phyloP scores from a whole-genome alignment of 768 basidiomycete genomes.

The Tulasnella sp. region DNA sequence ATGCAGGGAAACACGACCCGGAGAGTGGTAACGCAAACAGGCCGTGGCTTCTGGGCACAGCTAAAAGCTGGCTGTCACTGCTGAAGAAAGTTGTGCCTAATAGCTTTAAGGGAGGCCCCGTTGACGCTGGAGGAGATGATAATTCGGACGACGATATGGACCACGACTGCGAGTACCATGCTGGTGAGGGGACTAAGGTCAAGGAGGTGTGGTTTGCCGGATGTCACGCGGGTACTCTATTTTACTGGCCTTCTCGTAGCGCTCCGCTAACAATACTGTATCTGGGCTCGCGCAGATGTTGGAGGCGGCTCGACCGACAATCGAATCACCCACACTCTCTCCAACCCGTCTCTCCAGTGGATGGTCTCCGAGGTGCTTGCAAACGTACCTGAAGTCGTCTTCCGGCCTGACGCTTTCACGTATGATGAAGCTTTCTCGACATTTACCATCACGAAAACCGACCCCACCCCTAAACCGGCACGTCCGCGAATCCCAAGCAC shows the following conservation, averaged over 20 bases:
- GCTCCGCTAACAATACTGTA: background rate
- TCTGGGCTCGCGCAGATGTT: constrained; percentile 30
- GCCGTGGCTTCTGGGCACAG: background rate
- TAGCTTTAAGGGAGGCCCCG: too few relatives aligned
- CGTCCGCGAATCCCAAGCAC: constrained; percentile 17
- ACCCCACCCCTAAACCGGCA: background rate
- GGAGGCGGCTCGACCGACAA: constrained; percentile 32
- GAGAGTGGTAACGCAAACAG: background rate
- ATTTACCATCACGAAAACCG: background rate
- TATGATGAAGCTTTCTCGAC: constrained; percentile 3
- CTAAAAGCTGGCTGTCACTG: background rate
- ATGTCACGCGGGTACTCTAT: constrained; percentile 15
- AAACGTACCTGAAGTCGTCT: background rate
- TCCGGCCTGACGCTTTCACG: constrained; percentile 16
- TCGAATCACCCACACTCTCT: constrained; percentile 9
- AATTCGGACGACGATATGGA: background rate
- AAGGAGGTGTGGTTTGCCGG: constrained; percentile 38
- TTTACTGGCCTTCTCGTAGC: constrained; percentile 50
- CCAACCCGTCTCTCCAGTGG: constrained; percentile 36
- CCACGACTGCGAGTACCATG: background rate
- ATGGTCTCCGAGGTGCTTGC: constrained; percentile 37
- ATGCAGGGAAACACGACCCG: constrained; percentile 7
- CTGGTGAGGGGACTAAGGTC: constrained; percentile 12
- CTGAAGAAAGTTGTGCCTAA: too few relatives aligned
- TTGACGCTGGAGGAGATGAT: too few relatives aligned